A percentile compares a stretch with the other conserved stretches of the same genome.
Conservation (phyloP, 345 rosid genomes). For the Murraya paniculata region DNA sequence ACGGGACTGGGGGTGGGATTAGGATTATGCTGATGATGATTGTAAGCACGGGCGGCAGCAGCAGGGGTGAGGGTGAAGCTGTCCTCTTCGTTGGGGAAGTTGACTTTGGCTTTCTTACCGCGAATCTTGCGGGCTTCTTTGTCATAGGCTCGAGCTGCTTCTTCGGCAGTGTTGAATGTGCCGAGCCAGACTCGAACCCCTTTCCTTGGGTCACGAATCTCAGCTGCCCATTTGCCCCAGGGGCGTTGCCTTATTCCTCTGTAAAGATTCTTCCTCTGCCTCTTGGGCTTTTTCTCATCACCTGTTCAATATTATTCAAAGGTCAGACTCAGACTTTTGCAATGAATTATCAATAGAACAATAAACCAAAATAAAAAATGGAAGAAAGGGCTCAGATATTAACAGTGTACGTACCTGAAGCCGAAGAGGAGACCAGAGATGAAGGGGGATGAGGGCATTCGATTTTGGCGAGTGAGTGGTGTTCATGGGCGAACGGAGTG, state of each 20-base stretch:
- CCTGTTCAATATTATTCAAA: slow-evolving; percentile 31
- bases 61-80: slow-evolving; percentile 6
- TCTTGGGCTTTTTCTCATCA: slow-evolving; percentile 47
- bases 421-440: slow-evolving; percentile 23
- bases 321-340: slow-evolving; percentile 1
- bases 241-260: slow-evolving; percentile 92
- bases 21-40: slow-evolving; percentile 6
- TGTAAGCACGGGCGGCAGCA: not conserved
- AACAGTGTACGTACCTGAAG: slow-evolving; percentile 20
- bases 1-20: not conserved
- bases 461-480: slow-evolving; percentile 10
- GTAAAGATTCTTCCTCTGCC: slow-evolving; percentile 77
- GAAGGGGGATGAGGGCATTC: slow-evolving; percentile 19
- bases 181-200: slow-evolving; percentile 97
- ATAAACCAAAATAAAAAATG: not conserved
- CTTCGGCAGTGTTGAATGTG: slow-evolving; percentile 85
- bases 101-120: slow-evolving; percentile 82
- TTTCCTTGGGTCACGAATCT: slow-evolving; percentile 91
- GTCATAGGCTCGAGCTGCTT: slow-evolving; percentile 92
- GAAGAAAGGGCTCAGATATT: no score
- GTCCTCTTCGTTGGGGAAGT: slow-evolving; percentile 70
- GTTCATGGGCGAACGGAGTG: not conserved
- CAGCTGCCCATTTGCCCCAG: slow-evolving; percentile 99
- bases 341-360: not conserved
- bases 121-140: slow-evolving; percentile 78